These are phyloP conservation scores for Cucumis sativus DNA, from an alignment of 306 rosid genomes.

Conservation along the genomic window Cucumber_9930_V3 NC_026658.2:26091001-26091500, in stretches of 20 bases:
- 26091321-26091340: background rate
- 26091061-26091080: background rate
- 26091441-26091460: background rate
- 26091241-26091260: slow-evolving; percentile 98
- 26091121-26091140: background rate
- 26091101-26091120: background rate
- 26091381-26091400: background rate
- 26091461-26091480: background rate
- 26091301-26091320: slow-evolving; percentile 30
- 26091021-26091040: background rate
- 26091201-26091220: slow-evolving; percentile 11
- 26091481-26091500: background rate
- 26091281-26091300: slow-evolving; percentile 37
- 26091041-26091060: background rate
- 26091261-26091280: slow-evolving; percentile 65
- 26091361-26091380: background rate
- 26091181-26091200: background rate
- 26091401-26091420: background rate
- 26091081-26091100: background rate
- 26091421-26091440: background rate
- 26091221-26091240: slow-evolving; percentile 99
- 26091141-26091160: background rate
- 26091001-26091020: background rate
- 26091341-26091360: background rate
- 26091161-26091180: background rate